Base-by-base conservation (phyloP, 768 basidiomycete species). In the Pulveroboletus sp. region DNA sequence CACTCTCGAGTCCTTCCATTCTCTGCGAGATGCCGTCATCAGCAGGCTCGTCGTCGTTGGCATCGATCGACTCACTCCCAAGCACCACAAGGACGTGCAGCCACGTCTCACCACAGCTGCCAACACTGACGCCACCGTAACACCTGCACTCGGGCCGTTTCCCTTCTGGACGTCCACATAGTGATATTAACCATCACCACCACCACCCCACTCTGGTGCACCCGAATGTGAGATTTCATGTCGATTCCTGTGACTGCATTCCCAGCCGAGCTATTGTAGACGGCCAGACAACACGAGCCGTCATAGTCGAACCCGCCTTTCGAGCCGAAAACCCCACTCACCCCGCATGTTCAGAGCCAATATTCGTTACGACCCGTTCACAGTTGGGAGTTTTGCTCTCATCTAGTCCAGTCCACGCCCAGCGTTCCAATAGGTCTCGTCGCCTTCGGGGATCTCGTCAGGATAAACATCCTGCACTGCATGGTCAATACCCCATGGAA, bases 21-120 rank as follows among this genome's bases (percentile, higher is more conserved):
- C 24, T 42, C 59, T 62, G 46, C 6, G 11, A 30, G 8, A n/a
- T 8, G 27, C 17, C 40, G 10, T 28, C 44, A 36, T 57, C 54
- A 62, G 40, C 43, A 12, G 18, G 7, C 18, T 17, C 28, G 7
- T 39, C 35, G 32, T 36, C 39, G 21, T 28, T 26, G 28, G 14
- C n/a, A 1, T 17, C 38, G 30, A 26, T 39, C 21, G 30, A 6
- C 73, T 89, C 14, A 81, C 87, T 11, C 66, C 86, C 52, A 81
- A 88, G 64, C 91, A 89, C 64, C 72, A 85, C 56, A 93, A 88
- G 62, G 76, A 84, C 0, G 68, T 92, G 33, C 76, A 79, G 46
- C 71, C 68, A 53, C 62, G 93, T 14, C 69, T 86, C 51, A 71
- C 69, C 49, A 83, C 79, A 58, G 62, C 69, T 4, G 81, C 87